These are phyloP conservation scores for Hortiboletus rubellus DNA, from an alignment of 1,284 basidiomycete genomes.

Conservation along the genomic window DNA sequence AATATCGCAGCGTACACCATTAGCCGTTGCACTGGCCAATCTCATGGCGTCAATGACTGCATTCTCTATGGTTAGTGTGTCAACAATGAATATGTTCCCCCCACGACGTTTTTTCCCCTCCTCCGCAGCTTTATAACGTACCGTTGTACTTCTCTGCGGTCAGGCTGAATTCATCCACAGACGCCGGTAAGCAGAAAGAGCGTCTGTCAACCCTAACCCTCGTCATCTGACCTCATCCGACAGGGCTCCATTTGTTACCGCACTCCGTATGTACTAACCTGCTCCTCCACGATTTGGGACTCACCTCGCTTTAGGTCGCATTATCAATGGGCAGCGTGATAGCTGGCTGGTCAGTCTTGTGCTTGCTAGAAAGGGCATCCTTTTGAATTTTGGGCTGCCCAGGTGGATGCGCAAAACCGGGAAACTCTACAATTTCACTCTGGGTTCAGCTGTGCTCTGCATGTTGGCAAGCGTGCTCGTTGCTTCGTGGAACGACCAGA, in stretches of 20 bases:
- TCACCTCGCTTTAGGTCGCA: conserved; percentile 51
- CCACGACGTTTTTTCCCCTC: conserved; percentile 1
- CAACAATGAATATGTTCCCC: background rate
- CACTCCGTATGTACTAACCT: conserved; percentile 65
- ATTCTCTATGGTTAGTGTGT: conserved; percentile 72
- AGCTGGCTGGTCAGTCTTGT: conserved; percentile 69
- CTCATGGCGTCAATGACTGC: conserved; percentile 73
- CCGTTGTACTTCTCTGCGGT: conserved; percentile 92
- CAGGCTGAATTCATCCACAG: conserved; percentile 66
- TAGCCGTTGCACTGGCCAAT: conserved; percentile 80
- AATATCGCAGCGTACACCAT: conserved; percentile 72
- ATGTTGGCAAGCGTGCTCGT: conserved; percentile 59
- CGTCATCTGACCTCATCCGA: background rate
- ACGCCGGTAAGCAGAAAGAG: conserved; percentile 55
- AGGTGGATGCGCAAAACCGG: conserved; percentile 85
- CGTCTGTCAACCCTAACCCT: background rate
- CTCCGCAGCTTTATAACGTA: conserved; percentile 74
- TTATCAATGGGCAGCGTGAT: conserved; percentile 80
- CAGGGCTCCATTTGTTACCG: conserved; percentile 80
- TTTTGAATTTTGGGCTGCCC: conserved; percentile 1
- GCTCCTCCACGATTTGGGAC: background rate
- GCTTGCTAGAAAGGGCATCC: background rate
- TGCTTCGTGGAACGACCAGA: conserved; percentile 61
- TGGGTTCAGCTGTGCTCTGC: conserved; percentile 55
- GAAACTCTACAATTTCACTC: conserved; percentile 72